phyloP scores from a whole-genome alignment of 2,329 filamentous ascomycete species.

The Fusarium tuaranense region DNA sequence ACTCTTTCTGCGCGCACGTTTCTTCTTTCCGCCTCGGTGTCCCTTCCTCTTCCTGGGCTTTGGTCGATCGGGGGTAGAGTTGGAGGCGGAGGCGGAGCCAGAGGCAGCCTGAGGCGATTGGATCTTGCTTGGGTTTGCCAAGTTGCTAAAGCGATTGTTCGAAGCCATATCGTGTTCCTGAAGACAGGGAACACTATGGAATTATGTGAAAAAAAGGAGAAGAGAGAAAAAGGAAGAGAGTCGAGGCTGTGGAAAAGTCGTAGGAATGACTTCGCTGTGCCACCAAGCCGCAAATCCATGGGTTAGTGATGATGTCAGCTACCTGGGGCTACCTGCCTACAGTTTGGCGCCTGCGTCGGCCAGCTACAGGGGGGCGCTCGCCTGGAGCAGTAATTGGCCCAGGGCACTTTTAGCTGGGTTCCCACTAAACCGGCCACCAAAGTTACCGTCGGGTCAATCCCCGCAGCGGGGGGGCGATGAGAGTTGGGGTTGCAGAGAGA shows the following conservation, averaged over 20 bases:
- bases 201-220: constrained; percentile 6
- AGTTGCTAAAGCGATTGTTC: constrained; percentile 48
- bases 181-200: not conserved
- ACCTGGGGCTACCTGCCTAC: constrained; percentile 1
- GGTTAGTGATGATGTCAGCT: constrained; percentile 46
- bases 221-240: not conserved
- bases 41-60: constrained; percentile 73
- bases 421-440: constrained; percentile 12
- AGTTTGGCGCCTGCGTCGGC: not conserved
- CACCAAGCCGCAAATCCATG: not conserved
- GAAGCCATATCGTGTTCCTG: constrained; percentile 43
- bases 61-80: constrained; percentile 25
- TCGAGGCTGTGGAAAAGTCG: constrained; percentile 1
- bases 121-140: constrained; percentile 34
- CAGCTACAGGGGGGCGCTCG: not conserved
- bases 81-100: constrained; percentile 27
- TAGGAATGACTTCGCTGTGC: constrained; percentile 13
- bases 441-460: not conserved
- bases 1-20: constrained; percentile 80
- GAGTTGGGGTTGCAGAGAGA: not conserved
- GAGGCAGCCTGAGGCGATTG: constrained; percentile 26
- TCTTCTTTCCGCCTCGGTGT: constrained; percentile 83
- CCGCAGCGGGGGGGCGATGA: not conserved
- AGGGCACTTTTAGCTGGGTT: constrained; percentile 15
- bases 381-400: constrained; percentile 4